Percentiles rank a stretch among this genome's conserved stretches.
phyloP scores from a whole-genome alignment of 352 stramenopile species.

The Pseudoperonospora humuli region DNA sequence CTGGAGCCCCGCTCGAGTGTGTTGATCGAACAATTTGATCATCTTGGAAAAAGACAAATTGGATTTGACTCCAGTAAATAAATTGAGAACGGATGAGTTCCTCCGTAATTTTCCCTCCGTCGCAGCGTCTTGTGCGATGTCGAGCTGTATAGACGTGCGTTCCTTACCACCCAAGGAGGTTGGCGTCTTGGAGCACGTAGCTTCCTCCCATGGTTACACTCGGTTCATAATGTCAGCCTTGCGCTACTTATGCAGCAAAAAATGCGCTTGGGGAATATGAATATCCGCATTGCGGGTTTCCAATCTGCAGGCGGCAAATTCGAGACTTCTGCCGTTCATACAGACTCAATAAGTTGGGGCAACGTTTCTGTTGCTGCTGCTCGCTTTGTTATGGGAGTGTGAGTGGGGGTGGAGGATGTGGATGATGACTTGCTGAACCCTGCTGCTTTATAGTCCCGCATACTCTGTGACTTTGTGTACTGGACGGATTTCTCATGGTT shows the following conservation, averaged over 20 bases:
- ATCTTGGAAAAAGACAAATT: no score
- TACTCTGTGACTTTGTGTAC: slow-evolving; percentile 67
- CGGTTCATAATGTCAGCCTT: slow-evolving; percentile 5
- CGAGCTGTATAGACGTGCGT: neutral
- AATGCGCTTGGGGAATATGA: neutral
- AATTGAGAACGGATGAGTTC: slow-evolving; percentile 1
- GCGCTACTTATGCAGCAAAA: neutral
- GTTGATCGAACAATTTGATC: no score
- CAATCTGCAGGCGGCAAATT: neutral
- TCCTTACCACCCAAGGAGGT: slow-evolving; percentile 5
- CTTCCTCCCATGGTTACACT: neutral
- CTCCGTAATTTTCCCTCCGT: neutral
- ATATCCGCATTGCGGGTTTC: neutral
- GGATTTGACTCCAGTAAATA: no score
- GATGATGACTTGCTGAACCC: slow-evolving; percentile 34
- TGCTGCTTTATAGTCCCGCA: slow-evolving; percentile 64
- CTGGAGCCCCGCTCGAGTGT: no score
- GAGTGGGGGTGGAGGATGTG: slow-evolving; percentile 17
- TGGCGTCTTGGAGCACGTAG: slow-evolving; percentile 2
- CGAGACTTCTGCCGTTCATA: slow-evolving; percentile 2
- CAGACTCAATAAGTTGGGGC: slow-evolving; percentile 11
- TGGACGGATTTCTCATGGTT: slow-evolving; percentile 61
- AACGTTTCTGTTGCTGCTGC: slow-evolving; percentile 14
- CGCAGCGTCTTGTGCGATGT: neutral
- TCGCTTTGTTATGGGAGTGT: slow-evolving; percentile 18